These are phyloP conservation scores for Erythrophleum fordii DNA, from an alignment of 306 rosid genomes.

Conservation along the genomic window DNA sequence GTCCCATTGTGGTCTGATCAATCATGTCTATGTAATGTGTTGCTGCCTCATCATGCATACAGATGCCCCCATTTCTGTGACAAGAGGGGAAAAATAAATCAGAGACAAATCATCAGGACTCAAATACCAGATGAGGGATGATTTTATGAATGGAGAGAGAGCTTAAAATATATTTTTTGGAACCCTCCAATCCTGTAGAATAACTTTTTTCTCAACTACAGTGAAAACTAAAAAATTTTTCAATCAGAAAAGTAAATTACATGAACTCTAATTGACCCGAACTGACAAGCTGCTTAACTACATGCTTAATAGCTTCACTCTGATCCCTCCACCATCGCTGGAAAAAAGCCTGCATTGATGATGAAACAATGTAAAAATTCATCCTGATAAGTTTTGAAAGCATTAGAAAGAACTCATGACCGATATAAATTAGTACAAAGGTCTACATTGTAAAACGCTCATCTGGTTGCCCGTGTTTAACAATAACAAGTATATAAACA, in stretches of 20 bases:
- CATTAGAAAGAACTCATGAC: neutral
- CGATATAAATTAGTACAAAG: neutral
- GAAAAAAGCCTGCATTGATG: constrained; percentile 71
- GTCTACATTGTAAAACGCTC: neutral
- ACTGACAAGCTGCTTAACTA: constrained; percentile 63
- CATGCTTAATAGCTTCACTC: constrained; percentile 56
- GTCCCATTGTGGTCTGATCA: constrained; percentile 90
- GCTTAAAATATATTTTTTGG: neutral
- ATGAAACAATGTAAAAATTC: neutral
- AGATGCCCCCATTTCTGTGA: constrained; percentile 85
- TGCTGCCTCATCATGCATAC: constrained; percentile 95
- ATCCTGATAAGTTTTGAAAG: neutral
- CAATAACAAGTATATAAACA: constrained; percentile 6
- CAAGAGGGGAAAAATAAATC: constrained; percentile 15
- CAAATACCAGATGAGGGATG: neutral
- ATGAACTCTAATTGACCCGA: constrained; percentile 85
- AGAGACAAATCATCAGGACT: constrained; percentile 35
- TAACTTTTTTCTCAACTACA: constrained; percentile 4
- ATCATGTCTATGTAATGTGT: constrained; percentile 86
- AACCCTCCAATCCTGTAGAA: constrained; percentile 31
- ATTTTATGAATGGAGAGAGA: constrained; percentile 4
- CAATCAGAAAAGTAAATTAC: constrained; percentile 46
- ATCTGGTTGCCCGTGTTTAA: neutral
- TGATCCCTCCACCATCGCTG: constrained; percentile 91
- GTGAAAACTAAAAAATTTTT: neutral